These are phyloP conservation scores for Atkinsonella texensis DNA, from an alignment of 2,329 filamentous ascomycete species.

Conservation along the genomic window DNA sequence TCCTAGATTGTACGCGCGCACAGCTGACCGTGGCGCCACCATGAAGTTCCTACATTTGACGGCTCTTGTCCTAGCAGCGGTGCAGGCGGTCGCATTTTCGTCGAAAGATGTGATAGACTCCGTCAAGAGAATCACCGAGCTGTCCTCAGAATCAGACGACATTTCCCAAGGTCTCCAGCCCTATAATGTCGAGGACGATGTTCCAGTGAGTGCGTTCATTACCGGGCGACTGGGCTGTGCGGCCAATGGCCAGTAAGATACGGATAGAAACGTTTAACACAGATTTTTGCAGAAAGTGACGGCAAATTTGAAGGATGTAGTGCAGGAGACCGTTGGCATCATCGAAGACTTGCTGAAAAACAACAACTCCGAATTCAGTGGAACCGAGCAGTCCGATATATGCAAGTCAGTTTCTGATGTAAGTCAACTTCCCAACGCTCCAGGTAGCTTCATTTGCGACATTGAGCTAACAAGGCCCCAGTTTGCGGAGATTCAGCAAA, in stretches of 20 bases:
- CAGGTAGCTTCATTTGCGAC: neutral
- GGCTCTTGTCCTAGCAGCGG: neutral
- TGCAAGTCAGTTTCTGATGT: constrained; percentile 9
- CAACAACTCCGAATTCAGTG: neutral
- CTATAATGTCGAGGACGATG: neutral
- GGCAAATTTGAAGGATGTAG: neutral
- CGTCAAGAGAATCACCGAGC: constrained; percentile 4
- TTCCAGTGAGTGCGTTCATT: neutral
- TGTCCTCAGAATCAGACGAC: constrained; percentile 6
- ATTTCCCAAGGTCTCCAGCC: constrained; percentile 1
- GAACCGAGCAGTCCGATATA: constrained; percentile 8
- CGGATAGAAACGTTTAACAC: neutral
- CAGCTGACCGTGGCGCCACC: no score
- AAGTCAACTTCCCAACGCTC: neutral
- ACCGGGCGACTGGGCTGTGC: neutral
- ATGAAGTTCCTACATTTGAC: no score
- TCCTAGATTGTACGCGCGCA: no score
- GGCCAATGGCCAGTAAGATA: neutral
- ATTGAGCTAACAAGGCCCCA: neutral
- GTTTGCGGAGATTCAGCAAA: constrained; percentile 9
- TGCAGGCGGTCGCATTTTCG: neutral
- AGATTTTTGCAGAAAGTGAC: neutral
- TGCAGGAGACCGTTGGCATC: neutral
- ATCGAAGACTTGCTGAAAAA: neutral
- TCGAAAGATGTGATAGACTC: neutral